Percentiles rank a stretch among this genome's conserved stretches.
These are phyloP conservation scores for Tolypocladium album DNA, from an alignment of 2,329 filamentous ascomycete genomes.

Conservation along the genomic window DNA sequence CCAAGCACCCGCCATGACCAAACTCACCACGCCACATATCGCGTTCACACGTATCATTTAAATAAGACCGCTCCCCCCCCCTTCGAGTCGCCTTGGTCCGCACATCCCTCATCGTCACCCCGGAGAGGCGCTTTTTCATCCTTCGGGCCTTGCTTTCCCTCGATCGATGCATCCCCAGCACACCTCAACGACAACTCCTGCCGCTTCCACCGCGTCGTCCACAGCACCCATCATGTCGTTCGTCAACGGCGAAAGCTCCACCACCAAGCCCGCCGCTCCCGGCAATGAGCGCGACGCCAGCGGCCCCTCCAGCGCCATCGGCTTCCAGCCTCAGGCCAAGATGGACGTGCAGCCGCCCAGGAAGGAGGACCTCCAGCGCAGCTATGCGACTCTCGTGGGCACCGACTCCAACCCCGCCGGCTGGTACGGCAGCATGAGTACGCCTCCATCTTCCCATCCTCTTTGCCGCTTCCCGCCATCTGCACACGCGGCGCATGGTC, in stretches of 20 bases:
- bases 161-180: not conserved
- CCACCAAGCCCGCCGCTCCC: constrained; percentile 16
- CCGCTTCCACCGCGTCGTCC: constrained; percentile 8
- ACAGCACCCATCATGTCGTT: constrained; percentile 8
- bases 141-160: not conserved
- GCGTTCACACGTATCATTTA: not conserved
- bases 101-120: not conserved
- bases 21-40: not conserved
- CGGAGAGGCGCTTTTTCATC: not conserved
- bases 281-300: constrained; percentile 2
- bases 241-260: constrained; percentile 16
- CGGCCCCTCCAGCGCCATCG: constrained; percentile 13
- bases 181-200: not conserved
- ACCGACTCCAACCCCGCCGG: constrained; percentile 62
- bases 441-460: constrained; percentile 18
- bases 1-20: not conserved
- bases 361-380: constrained; percentile 74
- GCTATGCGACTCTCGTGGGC: constrained; percentile 56
- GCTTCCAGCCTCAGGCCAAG: constrained; percentile 40
- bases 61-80: not conserved
- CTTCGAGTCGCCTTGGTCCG: not conserved
- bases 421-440: constrained; percentile 86
- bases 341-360: constrained; percentile 71
- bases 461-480: not conserved
- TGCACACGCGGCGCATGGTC: not conserved